These are phyloP conservation scores for Leccinum boreale DNA, from an alignment of 768 basidiomycete genomes.

Conservation along the genomic window DNA sequence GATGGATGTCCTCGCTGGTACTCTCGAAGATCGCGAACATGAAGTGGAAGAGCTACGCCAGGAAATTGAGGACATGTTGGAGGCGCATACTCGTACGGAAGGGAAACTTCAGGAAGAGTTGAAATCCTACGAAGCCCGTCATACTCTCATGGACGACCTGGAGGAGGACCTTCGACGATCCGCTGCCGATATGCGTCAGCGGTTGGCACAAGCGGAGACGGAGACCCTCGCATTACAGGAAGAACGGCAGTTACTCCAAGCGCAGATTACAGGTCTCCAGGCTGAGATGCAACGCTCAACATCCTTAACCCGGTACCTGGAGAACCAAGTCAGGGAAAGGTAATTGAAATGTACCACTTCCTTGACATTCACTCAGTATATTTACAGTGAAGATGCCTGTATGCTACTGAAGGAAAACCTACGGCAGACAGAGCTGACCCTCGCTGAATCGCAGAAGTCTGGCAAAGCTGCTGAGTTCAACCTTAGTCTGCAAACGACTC, in stretches of 20 bases:
- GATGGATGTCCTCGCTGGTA: slow-evolving; percentile 35
- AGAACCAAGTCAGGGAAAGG: slow-evolving; percentile 64
- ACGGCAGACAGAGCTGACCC: slow-evolving; percentile 40
- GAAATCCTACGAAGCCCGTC: slow-evolving; percentile 23
- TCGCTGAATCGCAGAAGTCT: slow-evolving; percentile 54
- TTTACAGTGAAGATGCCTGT: slow-evolving; percentile 47
- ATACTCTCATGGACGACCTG: slow-evolving; percentile 32
- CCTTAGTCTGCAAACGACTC: slow-evolving; percentile 58
- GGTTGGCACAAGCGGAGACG: slow-evolving; percentile 39
- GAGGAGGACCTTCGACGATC: slow-evolving; percentile 38
- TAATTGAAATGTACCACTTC: slow-evolving; percentile 24
- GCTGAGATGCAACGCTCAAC: slow-evolving; percentile 64
- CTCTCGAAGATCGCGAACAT: slow-evolving; percentile 37
- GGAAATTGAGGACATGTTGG: slow-evolving; percentile 39
- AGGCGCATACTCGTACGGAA: slow-evolving; percentile 32
- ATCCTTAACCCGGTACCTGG: slow-evolving; percentile 59
- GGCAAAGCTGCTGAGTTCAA: slow-evolving; percentile 64
- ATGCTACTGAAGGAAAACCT: slow-evolving; percentile 37
- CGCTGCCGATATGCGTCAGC: slow-evolving; percentile 34
- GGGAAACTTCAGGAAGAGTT: slow-evolving; percentile 25
- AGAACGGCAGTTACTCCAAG: slow-evolving; percentile 52
- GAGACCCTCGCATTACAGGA: slow-evolving; percentile 39
- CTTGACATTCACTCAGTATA: slow-evolving; percentile 4
- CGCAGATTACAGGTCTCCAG: slow-evolving; percentile 54
- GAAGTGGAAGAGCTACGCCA: slow-evolving; percentile 32